Percentiles rank a stretch among this genome's conserved stretches.
Evolutionary conservation across 495 filamentous ascomycete genomes (phyloP).

Genomic region (Daldinia concentrica): DNA sequence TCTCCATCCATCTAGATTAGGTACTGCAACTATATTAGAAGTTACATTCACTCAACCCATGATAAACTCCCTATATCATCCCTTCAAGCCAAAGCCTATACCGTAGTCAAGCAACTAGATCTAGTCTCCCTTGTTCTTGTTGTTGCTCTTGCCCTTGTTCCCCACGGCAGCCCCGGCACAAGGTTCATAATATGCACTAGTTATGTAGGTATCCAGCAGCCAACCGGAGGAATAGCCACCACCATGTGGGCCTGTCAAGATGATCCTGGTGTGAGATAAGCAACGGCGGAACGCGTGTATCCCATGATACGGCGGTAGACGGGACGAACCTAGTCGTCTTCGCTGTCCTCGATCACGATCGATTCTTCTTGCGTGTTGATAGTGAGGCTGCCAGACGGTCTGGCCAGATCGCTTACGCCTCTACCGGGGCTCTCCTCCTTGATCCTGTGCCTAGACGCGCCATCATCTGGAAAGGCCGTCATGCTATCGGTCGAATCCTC

Average conservation of each 20-base stretch:
- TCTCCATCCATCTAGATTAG: not conserved
- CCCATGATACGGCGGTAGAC: not conserved
- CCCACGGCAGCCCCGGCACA: not conserved
- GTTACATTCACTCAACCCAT: not conserved
- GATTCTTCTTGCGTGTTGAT: not conserved
- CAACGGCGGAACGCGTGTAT: not conserved
- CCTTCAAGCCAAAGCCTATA: not conserved
- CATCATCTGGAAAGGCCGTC: not conserved
- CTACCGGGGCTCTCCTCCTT: not conserved
- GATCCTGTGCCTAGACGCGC: not conserved
- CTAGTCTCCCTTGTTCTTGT: not conserved
- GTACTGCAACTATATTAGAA: not conserved
- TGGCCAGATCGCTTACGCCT: no score
- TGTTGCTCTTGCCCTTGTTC: not conserved
- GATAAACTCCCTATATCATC: not conserved
- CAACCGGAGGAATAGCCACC: not conserved
- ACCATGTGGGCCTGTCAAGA: conserved; percentile 1
- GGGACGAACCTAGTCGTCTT: not conserved
- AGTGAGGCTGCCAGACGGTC: no score
- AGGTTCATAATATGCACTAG: not conserved
- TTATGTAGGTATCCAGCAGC: not conserved
- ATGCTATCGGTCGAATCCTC: not conserved
- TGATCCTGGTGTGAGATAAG: not conserved
- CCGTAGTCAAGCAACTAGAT: not conserved
- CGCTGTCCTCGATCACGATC: not conserved